phyloP scores from a whole-genome alignment of 768 basidiomycete genomes.

The Auriscalpium orientale region DNA sequence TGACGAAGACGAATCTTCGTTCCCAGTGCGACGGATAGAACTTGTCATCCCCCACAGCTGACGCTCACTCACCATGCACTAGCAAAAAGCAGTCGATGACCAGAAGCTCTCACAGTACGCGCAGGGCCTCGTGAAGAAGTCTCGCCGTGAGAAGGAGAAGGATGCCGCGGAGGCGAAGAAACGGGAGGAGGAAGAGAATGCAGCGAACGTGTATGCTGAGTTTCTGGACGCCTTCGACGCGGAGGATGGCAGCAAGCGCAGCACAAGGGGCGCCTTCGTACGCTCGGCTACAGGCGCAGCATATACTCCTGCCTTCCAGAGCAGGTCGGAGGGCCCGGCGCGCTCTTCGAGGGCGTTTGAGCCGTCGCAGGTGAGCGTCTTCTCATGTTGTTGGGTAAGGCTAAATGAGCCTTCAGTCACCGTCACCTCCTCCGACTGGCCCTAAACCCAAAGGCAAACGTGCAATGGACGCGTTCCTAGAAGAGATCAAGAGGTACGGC shows the following conservation, averaged over 20 bases:
- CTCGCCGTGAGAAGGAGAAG: slow-evolving; percentile 84
- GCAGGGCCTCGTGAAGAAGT: slow-evolving; percentile 83
- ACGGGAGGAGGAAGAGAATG: slow-evolving; percentile 73
- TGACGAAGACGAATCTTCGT: slow-evolving; percentile 78
- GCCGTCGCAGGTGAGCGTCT: slow-evolving; percentile 23
- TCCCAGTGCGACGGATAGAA: slow-evolving; percentile 87
- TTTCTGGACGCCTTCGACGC: slow-evolving; percentile 82
- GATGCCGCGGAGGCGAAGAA: slow-evolving; percentile 89
- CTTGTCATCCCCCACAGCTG: slow-evolving; percentile 39
- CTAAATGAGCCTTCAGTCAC: slow-evolving; percentile 30
- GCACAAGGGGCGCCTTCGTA: slow-evolving; percentile 52
- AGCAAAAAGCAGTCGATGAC: slow-evolving; percentile 84
- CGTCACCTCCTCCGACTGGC: slow-evolving; percentile 42
- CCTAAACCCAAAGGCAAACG: slow-evolving; percentile 88
- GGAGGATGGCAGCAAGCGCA: slow-evolving; percentile 46
- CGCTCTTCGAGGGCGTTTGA: slow-evolving; percentile 24
- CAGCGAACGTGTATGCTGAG: slow-evolving; percentile 74
- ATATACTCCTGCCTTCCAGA: slow-evolving; percentile 32
- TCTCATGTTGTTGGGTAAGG: slow-evolving; percentile 1
- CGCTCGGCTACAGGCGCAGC: slow-evolving; percentile 45
- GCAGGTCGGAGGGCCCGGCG: slow-evolving; percentile 23
- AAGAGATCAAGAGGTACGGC: slow-evolving; percentile 86
- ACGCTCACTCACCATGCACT: slow-evolving; percentile 63
- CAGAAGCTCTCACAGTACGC: slow-evolving; percentile 81
- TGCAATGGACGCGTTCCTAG: slow-evolving; percentile 93